Evolutionary conservation across 805 yeast species (phyloP).

Genomic region (Spathaspora girioi): DNA sequence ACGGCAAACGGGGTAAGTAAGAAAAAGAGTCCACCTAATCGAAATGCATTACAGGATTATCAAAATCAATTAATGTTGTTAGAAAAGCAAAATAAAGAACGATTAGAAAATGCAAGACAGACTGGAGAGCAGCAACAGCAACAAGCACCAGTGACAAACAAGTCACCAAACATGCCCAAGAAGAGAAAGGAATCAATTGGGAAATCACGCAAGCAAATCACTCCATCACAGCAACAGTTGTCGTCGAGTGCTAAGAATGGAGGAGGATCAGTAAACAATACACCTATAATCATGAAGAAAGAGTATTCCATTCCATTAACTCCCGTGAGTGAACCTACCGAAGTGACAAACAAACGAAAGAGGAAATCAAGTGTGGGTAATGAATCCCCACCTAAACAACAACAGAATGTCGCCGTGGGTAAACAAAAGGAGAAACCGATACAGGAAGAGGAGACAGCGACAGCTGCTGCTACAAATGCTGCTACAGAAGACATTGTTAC

Average conservation of each 20-base stretch:
- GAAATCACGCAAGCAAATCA: constrained; percentile 29
- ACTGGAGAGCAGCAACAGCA: constrained; percentile 16
- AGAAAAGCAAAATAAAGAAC: constrained; percentile 72
- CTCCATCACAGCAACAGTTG: constrained; percentile 1
- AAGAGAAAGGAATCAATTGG: constrained; percentile 29
- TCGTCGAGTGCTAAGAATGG: constrained; percentile 8
- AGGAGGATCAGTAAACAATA: constrained; percentile 14
- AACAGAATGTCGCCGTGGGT: constrained; percentile 3
- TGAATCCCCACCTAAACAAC: constrained; percentile 39
- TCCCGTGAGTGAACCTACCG: constrained; percentile 36
- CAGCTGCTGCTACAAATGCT: constrained; percentile 1
- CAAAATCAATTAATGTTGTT: constrained; percentile 73
- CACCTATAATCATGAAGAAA: constrained; percentile 27
- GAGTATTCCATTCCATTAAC: constrained; percentile 38
- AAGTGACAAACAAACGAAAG: constrained; percentile 19
- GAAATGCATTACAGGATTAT: constrained; percentile 69
- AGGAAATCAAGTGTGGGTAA: constrained; percentile 19
- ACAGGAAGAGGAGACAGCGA: constrained; percentile 21
- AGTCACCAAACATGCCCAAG: constrained; percentile 23
- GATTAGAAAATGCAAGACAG: constrained; percentile 52
- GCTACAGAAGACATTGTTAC: constrained; percentile 9
- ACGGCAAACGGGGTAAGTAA: neutral
- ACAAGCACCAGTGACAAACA: constrained; percentile 11
- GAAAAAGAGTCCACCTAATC: constrained; percentile 4
- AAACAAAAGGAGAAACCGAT: constrained; percentile 14